A percentile compares a stretch with the other conserved stretches of the same genome.
Evolutionary conservation across 305 asterid genomes (phyloP).

Genomic region (Striga hermonthica): DNA sequence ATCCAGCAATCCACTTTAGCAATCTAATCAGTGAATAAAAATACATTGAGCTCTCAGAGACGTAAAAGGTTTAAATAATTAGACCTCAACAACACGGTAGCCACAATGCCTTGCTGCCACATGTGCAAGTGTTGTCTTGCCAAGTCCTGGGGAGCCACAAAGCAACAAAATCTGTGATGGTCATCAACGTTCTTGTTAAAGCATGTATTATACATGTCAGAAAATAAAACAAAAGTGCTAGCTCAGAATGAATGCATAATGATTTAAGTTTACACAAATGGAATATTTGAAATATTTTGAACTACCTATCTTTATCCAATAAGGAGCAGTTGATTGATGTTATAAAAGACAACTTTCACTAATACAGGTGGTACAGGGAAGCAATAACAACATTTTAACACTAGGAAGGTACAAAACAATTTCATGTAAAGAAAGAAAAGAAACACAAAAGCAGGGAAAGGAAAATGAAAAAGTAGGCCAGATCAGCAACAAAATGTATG

Average conservation of each 20-base stretch:
- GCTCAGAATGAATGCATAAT: conserved; percentile 20
- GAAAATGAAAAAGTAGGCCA: conserved; percentile 17
- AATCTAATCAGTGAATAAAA: not conserved
- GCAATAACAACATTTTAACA: conserved; percentile 2
- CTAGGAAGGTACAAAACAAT: not conserved
- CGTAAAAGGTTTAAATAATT: conserved; percentile 23
- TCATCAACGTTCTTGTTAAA: conserved; percentile 28
- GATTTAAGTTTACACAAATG: conserved; percentile 4
- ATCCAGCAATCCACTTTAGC: conserved; percentile 28
- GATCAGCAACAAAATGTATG: conserved; percentile 7
- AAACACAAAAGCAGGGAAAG: conserved; percentile 24
- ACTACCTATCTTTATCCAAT: conserved; percentile 16
- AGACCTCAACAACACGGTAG: conserved; percentile 93
- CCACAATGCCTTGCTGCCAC: conserved; percentile 98
- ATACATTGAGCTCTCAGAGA: conserved; percentile 31
- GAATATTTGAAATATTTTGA: conserved; percentile 19
- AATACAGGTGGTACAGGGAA: not conserved
- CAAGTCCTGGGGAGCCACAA: conserved; percentile 99
- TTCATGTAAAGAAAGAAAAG: conserved; percentile 15
- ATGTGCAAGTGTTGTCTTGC: conserved; percentile 99
- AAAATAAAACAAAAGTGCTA: conserved; percentile 21
- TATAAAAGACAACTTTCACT: conserved; percentile 6
- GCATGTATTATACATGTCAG: conserved; percentile 15
- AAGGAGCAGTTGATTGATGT: conserved; percentile 4
- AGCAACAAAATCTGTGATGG: conserved; percentile 78